Base-by-base conservation (phyloP, 2,329 filamentous ascomycete species). In the Arthroderma sp. region DNA sequence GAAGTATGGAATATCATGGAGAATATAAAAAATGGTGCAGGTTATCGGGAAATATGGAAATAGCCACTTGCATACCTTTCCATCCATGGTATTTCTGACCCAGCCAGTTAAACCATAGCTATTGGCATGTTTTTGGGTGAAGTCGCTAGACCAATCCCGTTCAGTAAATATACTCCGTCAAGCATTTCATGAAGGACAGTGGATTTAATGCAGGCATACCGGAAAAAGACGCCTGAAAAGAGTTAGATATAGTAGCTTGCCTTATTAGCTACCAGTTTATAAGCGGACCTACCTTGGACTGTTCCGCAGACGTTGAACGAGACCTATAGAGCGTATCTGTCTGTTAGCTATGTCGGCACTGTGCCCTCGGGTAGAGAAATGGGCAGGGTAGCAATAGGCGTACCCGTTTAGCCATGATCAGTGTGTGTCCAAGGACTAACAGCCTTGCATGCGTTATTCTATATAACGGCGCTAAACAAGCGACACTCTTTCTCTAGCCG, bases 201-300 rank as follows among this genome's bases (percentile, higher is more conserved):
- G 33, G 15, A 11, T 22, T 7, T 15, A n/a, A 28, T 2, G 36
- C 29, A 40, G 9, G 11, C n/a, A 44, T 58, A 69, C 64, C 70
- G 66, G 56, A 71, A 74, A 57, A 68, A 72, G 50, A 74, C 71
- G 33, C 69, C 60, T 65, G 32, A 5, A n/a, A 4, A 33, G 34
- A 32, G 29, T 40, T 38, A 47, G 38, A 22, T 34, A 33, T 11
- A 10, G 22, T 29, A 10, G 38, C 15, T 27, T 11, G 9, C 32
- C 22, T 43, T 11, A 22, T 5, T 10, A 29, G 29, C 8, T 27
- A 9, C 27, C 6, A 1, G 29, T 38, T 9, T 29, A 22, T 32
- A 28, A 15, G 42, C 40, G 11, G 30, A 52, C 65, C 49, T 64
- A 80, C 82, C 82, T 72, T 86, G 82, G 8, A 86, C 82, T 34